A percentile compares a stretch with the other conserved stretches of the same genome.
Evolutionary conservation across 2,329 filamentous ascomycete species (phyloP).

Genomic region (Colletotrichum navitas): DNA sequence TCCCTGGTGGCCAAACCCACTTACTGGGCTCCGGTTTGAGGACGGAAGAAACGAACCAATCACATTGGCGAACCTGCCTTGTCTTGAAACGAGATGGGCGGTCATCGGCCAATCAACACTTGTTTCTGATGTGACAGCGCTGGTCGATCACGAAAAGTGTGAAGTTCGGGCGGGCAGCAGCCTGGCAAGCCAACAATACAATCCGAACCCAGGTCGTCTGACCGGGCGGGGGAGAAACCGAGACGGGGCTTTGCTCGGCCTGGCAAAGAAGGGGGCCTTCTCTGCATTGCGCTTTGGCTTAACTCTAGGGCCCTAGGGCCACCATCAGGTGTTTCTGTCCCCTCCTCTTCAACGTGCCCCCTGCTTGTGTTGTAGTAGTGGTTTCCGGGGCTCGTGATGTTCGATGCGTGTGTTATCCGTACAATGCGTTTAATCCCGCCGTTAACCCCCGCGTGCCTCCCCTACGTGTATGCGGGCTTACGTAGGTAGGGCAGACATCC

Average conservation of each 20-base stretch:
- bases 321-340: background rate
- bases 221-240: slow-evolving; percentile 32
- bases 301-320: background rate
- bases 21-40: slow-evolving; percentile 38
- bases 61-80: slow-evolving; percentile 3
- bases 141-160: slow-evolving; percentile 31
- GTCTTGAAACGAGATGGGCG: slow-evolving; percentile 39
- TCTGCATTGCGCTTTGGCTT: slow-evolving; percentile 5
- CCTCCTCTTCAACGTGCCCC: slow-evolving; percentile 28
- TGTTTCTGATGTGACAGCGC: slow-evolving; percentile 37
- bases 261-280: background rate
- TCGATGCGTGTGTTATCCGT: slow-evolving; percentile 16
- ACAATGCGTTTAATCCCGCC: slow-evolving; percentile 12
- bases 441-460: background rate
- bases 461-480: slow-evolving; percentile 5
- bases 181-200: slow-evolving; percentile 10
- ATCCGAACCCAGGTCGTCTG: slow-evolving; percentile 34
- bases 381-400: background rate
- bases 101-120: slow-evolving; percentile 32
- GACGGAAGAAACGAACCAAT: slow-evolving; percentile 29
- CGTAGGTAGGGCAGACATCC: background rate
- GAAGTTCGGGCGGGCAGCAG: slow-evolving; percentile 7
- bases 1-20: slow-evolving; percentile 14
- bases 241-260: slow-evolving; percentile 16
- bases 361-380: background rate